Evolutionary conservation across 768 basidiomycete genomes (phyloP).

Genomic region (Boletus vermiculosoides): DNA sequence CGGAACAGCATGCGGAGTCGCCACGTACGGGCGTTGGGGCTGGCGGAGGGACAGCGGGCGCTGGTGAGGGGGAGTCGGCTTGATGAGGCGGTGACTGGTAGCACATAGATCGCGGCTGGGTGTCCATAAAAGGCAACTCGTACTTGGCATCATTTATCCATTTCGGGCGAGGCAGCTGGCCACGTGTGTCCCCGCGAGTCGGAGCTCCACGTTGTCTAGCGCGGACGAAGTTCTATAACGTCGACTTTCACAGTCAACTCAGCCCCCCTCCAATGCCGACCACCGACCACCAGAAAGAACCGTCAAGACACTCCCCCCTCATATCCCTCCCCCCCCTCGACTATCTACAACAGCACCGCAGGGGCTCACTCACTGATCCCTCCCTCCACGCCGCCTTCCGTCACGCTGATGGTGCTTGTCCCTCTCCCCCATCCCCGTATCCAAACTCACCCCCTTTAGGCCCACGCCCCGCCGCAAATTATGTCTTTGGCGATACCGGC

Average conservation of each 20-base stretch:
- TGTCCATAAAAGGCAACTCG: too few species aligned
- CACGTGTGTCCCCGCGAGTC: slow-evolving; percentile 33
- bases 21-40: slow-evolving; percentile 43
- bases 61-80: slow-evolving; percentile 30
- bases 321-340: slow-evolving; percentile 49
- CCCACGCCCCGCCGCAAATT: slow-evolving; percentile 63
- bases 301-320: slow-evolving; percentile 48
- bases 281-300: slow-evolving; percentile 29
- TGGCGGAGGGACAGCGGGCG: slow-evolving; percentile 39
- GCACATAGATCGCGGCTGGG: not conserved
- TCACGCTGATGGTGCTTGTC: slow-evolving; percentile 23
- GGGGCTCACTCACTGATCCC: slow-evolving; percentile 83
- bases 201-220: slow-evolving; percentile 28
- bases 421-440: not conserved
- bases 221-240: slow-evolving; percentile 31
- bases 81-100: not conserved
- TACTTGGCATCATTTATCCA: slow-evolving; percentile 27
- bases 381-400: slow-evolving; percentile 57
- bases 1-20: slow-evolving; percentile 53
- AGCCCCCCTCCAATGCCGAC: slow-evolving; percentile 2
- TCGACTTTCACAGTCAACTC: slow-evolving; percentile 22
- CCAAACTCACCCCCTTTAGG: slow-evolving; percentile 35
- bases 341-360: slow-evolving; percentile 75
- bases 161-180: slow-evolving; percentile 14
- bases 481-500: slow-evolving; percentile 59